Evolutionary conservation across 352 stramenopile genomes (phyloP).

Genomic region (Pythium rishiriense): DNA sequence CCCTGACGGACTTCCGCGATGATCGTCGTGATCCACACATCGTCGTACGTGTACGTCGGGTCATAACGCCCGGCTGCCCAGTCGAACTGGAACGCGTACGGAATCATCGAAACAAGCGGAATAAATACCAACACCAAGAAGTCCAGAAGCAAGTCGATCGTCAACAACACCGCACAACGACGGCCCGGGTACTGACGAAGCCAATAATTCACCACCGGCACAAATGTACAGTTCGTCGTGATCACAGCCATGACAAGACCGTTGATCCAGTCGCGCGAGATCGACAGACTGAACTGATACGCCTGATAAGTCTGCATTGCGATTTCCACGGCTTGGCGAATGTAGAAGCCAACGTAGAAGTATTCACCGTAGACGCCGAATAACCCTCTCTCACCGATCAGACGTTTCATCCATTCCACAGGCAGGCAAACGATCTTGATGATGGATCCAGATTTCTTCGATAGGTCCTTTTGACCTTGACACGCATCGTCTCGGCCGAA

Average conservation of each 20-base stretch:
- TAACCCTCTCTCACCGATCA: neutral
- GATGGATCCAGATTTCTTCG: too few species aligned
- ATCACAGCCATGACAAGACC: neutral
- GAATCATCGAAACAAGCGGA: neutral
- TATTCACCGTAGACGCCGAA: neutral
- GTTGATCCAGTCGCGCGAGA: neutral
- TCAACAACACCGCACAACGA: neutral
- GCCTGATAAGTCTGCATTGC: conserved; percentile 16
- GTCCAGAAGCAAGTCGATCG: conserved; percentile 5
- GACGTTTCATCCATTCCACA: neutral
- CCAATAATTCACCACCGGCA: neutral
- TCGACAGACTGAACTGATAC: neutral
- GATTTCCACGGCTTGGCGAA: neutral
- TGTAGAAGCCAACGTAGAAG: neutral
- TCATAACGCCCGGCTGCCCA: neutral
- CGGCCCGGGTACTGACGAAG: neutral
- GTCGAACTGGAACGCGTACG: neutral
- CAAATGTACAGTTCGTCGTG: neutral
- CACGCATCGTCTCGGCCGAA: neutral
- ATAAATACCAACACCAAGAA: conserved; percentile 1
- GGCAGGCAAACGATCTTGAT: neutral
- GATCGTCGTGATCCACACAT: conserved; percentile 1
- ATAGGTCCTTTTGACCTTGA: too few species aligned
- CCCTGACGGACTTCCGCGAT: neutral
- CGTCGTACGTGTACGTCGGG: neutral